phyloP scores from a whole-genome alignment of 306 rosid genomes.

The Fagus sylvatica region DNA sequence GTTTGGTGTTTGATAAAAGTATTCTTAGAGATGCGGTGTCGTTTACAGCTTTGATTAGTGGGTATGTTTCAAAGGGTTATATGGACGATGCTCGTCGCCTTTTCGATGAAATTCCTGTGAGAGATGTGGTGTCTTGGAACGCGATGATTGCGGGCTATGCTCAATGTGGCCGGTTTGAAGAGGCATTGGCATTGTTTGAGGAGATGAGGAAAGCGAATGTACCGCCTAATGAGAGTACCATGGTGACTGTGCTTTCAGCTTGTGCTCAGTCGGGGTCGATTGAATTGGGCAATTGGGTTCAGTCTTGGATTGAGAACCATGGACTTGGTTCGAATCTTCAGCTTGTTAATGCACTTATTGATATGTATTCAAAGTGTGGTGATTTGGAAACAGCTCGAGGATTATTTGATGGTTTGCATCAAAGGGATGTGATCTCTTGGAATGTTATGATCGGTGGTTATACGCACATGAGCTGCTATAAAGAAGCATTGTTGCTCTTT shows the following conservation, averaged over 20 bases:
- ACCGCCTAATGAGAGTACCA: constrained; percentile 55
- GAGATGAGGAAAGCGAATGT: constrained; percentile 53
- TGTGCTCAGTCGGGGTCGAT: constrained; percentile 61
- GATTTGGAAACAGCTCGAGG: constrained; percentile 54
- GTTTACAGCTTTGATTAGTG: constrained; percentile 70
- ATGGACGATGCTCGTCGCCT: constrained; percentile 58
- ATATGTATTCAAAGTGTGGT: constrained; percentile 82
- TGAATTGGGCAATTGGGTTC: constrained; percentile 60
- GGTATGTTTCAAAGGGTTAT: constrained; percentile 51
- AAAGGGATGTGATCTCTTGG: constrained; percentile 78
- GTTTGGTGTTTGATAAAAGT: constrained; percentile 66
- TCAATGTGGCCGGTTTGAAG: constrained; percentile 52
- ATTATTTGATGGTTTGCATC: constrained; percentile 60
- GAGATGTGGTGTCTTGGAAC: constrained; percentile 84
- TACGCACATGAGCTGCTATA: constrained; percentile 43
- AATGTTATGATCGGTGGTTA: constrained; percentile 85
- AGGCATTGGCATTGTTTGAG: constrained; percentile 53
- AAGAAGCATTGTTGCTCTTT: constrained; percentile 67
- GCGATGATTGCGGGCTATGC: constrained; percentile 83
- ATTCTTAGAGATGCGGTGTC: constrained; percentile 56
- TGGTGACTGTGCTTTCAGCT: constrained; percentile 63
- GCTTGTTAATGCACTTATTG: constrained; percentile 62
- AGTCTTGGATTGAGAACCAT: constrained; percentile 54
- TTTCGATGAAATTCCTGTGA: constrained; percentile 56
- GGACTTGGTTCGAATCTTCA: constrained; percentile 51